Conservation (phyloP, 352 stramenopile genomes). For the Discostella stelligera region DNA sequence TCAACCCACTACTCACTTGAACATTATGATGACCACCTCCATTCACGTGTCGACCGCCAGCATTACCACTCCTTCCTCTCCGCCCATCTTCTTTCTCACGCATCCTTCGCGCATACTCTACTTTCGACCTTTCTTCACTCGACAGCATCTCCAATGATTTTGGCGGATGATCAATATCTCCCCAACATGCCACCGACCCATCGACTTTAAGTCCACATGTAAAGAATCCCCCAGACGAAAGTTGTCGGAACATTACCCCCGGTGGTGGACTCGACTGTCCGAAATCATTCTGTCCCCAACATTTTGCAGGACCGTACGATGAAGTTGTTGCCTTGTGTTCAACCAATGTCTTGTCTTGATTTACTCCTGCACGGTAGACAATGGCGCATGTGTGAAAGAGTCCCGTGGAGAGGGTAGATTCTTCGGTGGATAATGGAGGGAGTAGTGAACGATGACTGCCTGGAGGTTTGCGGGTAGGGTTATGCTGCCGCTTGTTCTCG, state of each 20-base stretch:
- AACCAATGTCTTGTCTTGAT: slow-evolving; percentile 16
- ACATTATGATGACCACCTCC: slow-evolving; percentile 28
- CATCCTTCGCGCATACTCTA: slow-evolving; percentile 24
- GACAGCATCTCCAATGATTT: slow-evolving; percentile 13
- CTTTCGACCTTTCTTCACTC: slow-evolving; percentile 3
- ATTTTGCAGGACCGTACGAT: slow-evolving; percentile 32
- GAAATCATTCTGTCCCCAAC: slow-evolving; percentile 37
- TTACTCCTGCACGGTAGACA: slow-evolving; percentile 13
- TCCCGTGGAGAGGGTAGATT: slow-evolving; percentile 16
- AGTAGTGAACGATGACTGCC: not conserved
- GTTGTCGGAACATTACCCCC: slow-evolving; percentile 34
- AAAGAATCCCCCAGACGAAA: slow-evolving; percentile 35
- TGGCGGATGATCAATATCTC: slow-evolving; percentile 31
- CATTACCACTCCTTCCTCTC: not conserved
- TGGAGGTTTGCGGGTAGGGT: not conserved
- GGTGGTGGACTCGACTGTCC: slow-evolving; percentile 27
- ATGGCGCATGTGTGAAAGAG: slow-evolving; percentile 45
- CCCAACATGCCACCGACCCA: slow-evolving; percentile 30
- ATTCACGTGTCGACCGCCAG: not conserved
- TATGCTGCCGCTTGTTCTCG: not conserved
- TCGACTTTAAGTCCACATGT: slow-evolving; percentile 31
- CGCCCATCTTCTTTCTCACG: slow-evolving; percentile 9
- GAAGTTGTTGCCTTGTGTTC: not conserved
- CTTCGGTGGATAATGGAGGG: slow-evolving; percentile 7
- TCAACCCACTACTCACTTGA: slow-evolving; percentile 40